Evolutionary conservation across 108 stramenopile genomes (phyloP), one percentile per base, ranked within the genome.

Genomic region (Discostella pseudostelligera): DNA sequence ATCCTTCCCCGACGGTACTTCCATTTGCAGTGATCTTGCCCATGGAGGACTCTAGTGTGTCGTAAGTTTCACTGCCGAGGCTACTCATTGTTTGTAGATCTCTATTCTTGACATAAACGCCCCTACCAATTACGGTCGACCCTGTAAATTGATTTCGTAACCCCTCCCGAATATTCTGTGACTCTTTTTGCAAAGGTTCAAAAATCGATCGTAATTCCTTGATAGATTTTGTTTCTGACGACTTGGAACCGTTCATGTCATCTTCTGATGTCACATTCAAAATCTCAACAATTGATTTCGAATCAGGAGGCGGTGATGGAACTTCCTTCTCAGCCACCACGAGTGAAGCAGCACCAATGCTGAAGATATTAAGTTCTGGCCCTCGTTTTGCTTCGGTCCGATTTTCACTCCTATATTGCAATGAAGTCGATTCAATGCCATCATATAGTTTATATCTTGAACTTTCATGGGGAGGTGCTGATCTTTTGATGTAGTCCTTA

Each of bases 31-130:
- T 20, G 22, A 53, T 39, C 42, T 66, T 55, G 40, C 42, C 17
- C 46, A 48, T 21, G 14, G 69, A 69, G 36, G 46, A 36, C 37
- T 69, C 59, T 40, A 3, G 21, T 16, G 68, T 59, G 14, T 45
- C 59, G 21, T 56, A 35, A 35, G 65, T 61, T 10, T 60, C 53
- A 40, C 59, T 56, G 36, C 51, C 73, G 5, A 74, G 49, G 45
- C 59, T 67, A 46, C 45, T 67, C 59, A 65, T 60, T 13, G 59
- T 49, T 62, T 54, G 56, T 8, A 56, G 24, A 0, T 61, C 73
- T 36, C 40, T 47, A 24, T 42, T 46, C 24, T 56, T 60, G 29
- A 67, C 45, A 42, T 65, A 61, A 40, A 61, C 29, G 24, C 65
- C 39, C n/a, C 13, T 36, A n/a, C 53, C 53, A 36, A 54, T 59